phyloP scores from a whole-genome alignment of 2,329 filamentous ascomycete species.

The Xylaria multiplex region DNA sequence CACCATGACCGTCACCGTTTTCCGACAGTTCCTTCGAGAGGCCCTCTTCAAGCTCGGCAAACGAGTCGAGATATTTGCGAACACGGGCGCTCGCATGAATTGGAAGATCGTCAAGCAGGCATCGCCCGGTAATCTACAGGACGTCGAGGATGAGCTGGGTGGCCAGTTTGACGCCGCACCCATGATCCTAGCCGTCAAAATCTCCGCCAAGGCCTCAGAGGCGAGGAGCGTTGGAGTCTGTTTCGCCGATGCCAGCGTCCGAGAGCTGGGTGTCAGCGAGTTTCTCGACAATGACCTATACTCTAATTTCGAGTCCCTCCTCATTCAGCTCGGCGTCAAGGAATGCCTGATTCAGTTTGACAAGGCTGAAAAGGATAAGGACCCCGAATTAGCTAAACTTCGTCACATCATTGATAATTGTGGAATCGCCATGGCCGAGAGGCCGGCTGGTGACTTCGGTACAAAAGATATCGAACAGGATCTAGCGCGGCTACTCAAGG shows the following conservation, averaged over 20 bases:
- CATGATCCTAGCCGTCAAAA: constrained; percentile 94
- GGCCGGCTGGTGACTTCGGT: constrained; percentile 79
- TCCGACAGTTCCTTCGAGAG: constrained; percentile 93
- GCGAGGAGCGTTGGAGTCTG: constrained; percentile 91
- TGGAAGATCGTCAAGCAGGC: constrained; percentile 94
- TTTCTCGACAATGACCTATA: constrained; percentile 99
- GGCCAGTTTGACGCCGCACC: constrained; percentile 87
- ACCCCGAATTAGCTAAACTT: constrained; percentile 88
- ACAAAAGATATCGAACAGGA: constrained; percentile 96
- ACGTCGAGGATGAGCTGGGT: constrained; percentile 94
- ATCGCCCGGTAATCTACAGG: constrained; percentile 94
- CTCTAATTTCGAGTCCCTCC: constrained; percentile 94
- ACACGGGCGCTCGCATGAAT: constrained; percentile 78
- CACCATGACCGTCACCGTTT: constrained; percentile 94
- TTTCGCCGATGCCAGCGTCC: constrained; percentile 95
- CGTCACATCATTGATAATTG: constrained; percentile 91
- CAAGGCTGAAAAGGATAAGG: constrained; percentile 81
- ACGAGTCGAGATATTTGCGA: constrained; percentile 89
- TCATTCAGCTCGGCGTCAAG: constrained; percentile 95
- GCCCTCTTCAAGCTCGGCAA: constrained; percentile 92
- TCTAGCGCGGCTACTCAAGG: constrained; percentile 84
- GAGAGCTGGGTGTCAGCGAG: constrained; percentile 95
- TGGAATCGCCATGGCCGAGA: constrained; percentile 87
- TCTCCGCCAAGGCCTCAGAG: constrained; percentile 86
- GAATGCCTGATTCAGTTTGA: constrained; percentile 91